Evolutionary conservation across 2,329 filamentous ascomycete genomes (phyloP).

Genomic region (Nemania serpens): DNA sequence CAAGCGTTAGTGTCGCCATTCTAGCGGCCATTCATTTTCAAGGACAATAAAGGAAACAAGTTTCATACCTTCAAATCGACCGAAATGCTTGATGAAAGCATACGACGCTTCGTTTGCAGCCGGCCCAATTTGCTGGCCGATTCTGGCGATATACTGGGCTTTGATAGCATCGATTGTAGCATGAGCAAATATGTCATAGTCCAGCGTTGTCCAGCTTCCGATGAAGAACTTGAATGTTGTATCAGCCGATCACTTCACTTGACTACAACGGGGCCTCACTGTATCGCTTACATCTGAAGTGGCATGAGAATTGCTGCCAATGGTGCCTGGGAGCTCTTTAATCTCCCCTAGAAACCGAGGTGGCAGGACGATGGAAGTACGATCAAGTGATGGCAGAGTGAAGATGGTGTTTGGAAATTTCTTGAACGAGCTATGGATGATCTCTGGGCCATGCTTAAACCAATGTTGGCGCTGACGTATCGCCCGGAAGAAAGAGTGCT

Average conservation of each 20-base stretch:
- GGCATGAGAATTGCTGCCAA: slow-evolving; percentile 16
- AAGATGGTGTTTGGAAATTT: slow-evolving; percentile 17
- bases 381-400: slow-evolving; percentile 15
- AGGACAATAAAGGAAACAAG: too few species aligned
- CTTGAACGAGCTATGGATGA: slow-evolving; percentile 11
- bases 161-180: slow-evolving; percentile 16
- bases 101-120: slow-evolving; percentile 8
- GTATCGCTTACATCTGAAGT: slow-evolving; percentile 21
- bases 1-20: too few species aligned
- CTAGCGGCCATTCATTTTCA: too few species aligned
- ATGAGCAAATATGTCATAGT: slow-evolving; percentile 20
- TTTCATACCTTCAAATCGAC: slow-evolving; percentile 11
- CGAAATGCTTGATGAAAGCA: slow-evolving; percentile 18
- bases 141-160: slow-evolving; percentile 23
- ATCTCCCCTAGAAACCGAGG: slow-evolving; percentile 16
- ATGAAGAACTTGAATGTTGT: slow-evolving; percentile 20
- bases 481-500: background rate
- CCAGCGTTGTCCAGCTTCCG: slow-evolving; percentile 22
- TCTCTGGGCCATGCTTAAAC: slow-evolving; percentile 8
- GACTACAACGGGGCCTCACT: too few species aligned
- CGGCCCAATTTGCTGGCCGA: slow-evolving; percentile 20
- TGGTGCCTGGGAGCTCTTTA: slow-evolving; percentile 7
- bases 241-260: too few species aligned
- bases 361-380: slow-evolving; percentile 18
- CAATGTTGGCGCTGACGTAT: slow-evolving; percentile 8